These are phyloP conservation scores for Apiospora marii DNA, from an alignment of 2,329 filamentous ascomycete genomes.

Conservation along the genomic window DNA sequence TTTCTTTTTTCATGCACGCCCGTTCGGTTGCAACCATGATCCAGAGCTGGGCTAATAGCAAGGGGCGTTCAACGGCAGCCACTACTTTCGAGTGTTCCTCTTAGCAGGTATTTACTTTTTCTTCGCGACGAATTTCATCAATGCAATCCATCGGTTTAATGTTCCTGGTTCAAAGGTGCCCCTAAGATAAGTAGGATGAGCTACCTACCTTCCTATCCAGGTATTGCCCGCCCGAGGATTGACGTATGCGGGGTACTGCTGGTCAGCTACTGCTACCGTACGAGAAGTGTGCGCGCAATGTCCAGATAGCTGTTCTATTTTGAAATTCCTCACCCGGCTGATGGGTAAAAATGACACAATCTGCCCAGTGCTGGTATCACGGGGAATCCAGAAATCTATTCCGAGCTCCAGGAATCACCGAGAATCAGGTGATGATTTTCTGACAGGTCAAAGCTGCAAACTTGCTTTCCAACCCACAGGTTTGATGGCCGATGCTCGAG, in stretches of 20 bases:
- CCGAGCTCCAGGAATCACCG: neutral
- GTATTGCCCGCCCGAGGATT: slow-evolving; percentile 5
- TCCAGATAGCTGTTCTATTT: slow-evolving; percentile 9
- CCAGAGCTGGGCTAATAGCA: neutral
- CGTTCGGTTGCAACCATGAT: slow-evolving; percentile 12
- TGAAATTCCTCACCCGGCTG: neutral
- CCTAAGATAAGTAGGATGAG: neutral
- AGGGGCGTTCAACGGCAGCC: slow-evolving; percentile 18
- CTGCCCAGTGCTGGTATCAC: neutral
- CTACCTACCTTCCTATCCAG: slow-evolving; percentile 2
- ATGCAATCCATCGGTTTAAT: slow-evolving; percentile 5
- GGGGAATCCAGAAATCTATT: neutral
- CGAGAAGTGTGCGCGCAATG: neutral
- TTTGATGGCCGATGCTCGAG: neutral
- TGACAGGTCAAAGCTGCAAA: slow-evolving; percentile 22
- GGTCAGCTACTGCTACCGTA: neutral
- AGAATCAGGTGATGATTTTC: slow-evolving; percentile 18
- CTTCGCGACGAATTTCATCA: neutral
- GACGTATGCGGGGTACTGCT: slow-evolving; percentile 18
- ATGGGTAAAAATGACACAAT: slow-evolving; percentile 3
- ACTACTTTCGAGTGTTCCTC: slow-evolving; percentile 17
- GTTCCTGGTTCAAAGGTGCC: neutral
- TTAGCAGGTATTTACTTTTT: slow-evolving; percentile 2
- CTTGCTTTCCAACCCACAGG: neutral
- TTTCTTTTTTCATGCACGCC: slow-evolving; percentile 19